phyloP scores from a whole-genome alignment of 768 basidiomycete species.

The Boletus patriciae region DNA sequence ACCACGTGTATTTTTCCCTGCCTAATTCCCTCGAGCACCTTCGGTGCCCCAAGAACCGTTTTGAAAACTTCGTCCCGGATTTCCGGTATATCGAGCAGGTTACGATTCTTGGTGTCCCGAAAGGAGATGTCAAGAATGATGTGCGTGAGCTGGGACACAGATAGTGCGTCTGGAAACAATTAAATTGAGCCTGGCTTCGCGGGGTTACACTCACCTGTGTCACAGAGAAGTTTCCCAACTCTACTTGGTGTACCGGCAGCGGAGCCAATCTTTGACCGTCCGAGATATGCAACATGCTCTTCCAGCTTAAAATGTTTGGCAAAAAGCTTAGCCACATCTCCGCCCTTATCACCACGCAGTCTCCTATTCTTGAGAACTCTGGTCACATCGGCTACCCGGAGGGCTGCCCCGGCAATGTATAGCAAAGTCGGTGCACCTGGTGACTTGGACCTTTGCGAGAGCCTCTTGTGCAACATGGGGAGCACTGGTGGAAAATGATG shows the following conservation, averaged over 20 bases:
- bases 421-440: constrained; percentile 86
- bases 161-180: constrained; percentile 58
- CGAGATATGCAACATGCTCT: constrained; percentile 83
- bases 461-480: constrained; percentile 64
- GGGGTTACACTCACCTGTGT: constrained; percentile 52
- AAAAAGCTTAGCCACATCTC: constrained; percentile 93
- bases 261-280: constrained; percentile 80
- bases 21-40: constrained; percentile 60
- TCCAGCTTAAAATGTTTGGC: constrained; percentile 91
- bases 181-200: background rate
- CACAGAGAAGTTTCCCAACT: constrained; percentile 79
- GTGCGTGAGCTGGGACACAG: constrained; percentile 74
- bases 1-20: constrained; percentile 80
- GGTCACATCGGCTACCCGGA: constrained; percentile 88
- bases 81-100: constrained; percentile 79
- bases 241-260: constrained; percentile 93
- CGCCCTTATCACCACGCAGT: constrained; percentile 78
- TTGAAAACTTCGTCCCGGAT: constrained; percentile 80
- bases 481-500: constrained; percentile 44
- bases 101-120: constrained; percentile 74
- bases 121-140: constrained; percentile 78
- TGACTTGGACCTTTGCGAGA: constrained; percentile 73
- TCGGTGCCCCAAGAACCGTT: constrained; percentile 62
- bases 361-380: constrained; percentile 67
- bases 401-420: constrained; percentile 83